These are phyloP conservation scores for Amesomyces nigricolor DNA, from an alignment of 2,329 filamentous ascomycete species.

Conservation along the genomic window DNA sequence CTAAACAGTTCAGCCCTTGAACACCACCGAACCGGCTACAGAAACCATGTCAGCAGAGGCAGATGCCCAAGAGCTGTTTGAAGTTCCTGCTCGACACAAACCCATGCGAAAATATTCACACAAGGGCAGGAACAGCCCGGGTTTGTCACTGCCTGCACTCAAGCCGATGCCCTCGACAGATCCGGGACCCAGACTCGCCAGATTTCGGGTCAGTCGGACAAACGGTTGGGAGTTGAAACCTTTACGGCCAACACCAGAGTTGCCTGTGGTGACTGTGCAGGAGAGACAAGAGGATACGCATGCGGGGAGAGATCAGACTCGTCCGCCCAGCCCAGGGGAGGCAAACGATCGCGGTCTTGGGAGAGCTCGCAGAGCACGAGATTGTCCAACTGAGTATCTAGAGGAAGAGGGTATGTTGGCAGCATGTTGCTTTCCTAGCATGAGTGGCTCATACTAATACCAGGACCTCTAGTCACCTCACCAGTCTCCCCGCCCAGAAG, in stretches of 20 bases:
- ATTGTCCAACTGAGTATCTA: not conserved
- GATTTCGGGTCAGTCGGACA: not conserved
- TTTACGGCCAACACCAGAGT: no score
- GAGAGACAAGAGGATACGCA: not conserved
- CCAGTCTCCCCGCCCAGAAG: not conserved
- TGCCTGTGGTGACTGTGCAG: not conserved
- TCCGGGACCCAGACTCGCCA: not conserved
- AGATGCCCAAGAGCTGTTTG: not conserved
- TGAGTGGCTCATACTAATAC: no score
- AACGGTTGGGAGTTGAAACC: not conserved
- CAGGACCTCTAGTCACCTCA: not conserved
- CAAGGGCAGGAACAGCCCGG: slow-evolving; percentile 4
- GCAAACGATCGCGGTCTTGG: not conserved
- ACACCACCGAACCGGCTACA: not conserved
- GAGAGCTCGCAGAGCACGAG: no score
- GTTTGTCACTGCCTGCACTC: slow-evolving; percentile 8
- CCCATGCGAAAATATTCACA: slow-evolving; percentile 19
- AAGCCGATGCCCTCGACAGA: slow-evolving; percentile 1
- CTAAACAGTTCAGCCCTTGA: not conserved
- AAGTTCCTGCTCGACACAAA: not conserved
- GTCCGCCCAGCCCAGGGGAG: no score
- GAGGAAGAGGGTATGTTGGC: not conserved
- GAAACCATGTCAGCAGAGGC: not conserved
- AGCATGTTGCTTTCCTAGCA: not conserved
- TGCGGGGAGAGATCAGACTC: no score